These are phyloP conservation scores for Bruguiera gymnorhiza DNA, from an alignment of 345 rosid species.

Conservation along the genomic window DNA sequence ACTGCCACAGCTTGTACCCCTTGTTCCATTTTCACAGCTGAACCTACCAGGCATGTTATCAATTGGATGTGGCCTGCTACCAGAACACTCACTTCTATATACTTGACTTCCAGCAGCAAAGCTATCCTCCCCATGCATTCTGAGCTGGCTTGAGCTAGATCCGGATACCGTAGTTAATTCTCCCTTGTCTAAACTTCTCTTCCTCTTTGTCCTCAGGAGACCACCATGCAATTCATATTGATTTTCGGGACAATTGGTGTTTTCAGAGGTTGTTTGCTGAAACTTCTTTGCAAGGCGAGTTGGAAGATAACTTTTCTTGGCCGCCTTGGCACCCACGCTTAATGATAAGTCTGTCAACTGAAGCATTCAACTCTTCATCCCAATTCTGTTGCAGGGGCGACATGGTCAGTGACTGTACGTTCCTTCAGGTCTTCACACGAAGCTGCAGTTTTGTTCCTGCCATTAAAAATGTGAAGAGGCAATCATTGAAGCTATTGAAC, in stretches of 20 bases:
- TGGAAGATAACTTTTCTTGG: not conserved
- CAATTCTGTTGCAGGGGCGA: not conserved
- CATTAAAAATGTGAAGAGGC: not conserved
- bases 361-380: not conserved
- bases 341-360: conserved; percentile 13
- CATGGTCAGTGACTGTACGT: not conserved
- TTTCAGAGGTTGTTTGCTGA: not conserved
- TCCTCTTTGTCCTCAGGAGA: not conserved
- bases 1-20: not conserved
- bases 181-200: not conserved
- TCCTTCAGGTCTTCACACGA: not conserved
- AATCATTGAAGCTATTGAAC: not conserved
- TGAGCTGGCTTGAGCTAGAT: not conserved
- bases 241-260: not conserved
- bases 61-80: not conserved
- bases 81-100: not conserved
- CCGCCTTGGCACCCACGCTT: conserved; percentile 7
- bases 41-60: not conserved
- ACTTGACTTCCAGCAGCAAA: not conserved
- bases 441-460: not conserved
- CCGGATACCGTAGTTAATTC: conserved; percentile 1
- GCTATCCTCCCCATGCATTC: not conserved
- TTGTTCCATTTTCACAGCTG: not conserved
- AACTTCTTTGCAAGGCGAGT: not conserved
- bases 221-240: not conserved